These are phyloP conservation scores for Lentinula boryana DNA, from an alignment of 768 basidiomycete species.

Conservation along the genomic window DNA sequence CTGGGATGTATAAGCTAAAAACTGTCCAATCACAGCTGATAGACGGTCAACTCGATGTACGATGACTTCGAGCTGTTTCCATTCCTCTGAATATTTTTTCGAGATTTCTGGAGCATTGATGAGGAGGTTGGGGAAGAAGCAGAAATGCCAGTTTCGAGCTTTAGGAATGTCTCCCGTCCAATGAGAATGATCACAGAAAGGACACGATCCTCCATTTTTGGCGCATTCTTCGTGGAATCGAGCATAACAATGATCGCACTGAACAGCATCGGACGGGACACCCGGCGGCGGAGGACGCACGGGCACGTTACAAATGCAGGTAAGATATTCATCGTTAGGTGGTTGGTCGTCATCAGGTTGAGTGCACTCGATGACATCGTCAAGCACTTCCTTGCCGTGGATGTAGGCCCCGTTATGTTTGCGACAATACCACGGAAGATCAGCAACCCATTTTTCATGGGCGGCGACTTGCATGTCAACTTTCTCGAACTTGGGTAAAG, in stretches of 20 bases:
- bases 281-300: slow-evolving; percentile 79
- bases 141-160: slow-evolving; percentile 79
- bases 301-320: slow-evolving; percentile 74
- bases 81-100: slow-evolving; percentile 72
- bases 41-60: slow-evolving; percentile 76
- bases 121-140: slow-evolving; percentile 68
- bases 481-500: slow-evolving; percentile 66
- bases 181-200: slow-evolving; percentile 88
- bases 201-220: slow-evolving; percentile 85
- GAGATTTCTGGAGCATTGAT: slow-evolving; percentile 72
- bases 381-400: slow-evolving; percentile 59
- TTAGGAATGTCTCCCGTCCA: slow-evolving; percentile 86
- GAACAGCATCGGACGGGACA: slow-evolving; percentile 73
- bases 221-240: slow-evolving; percentile 84
- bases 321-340: slow-evolving; percentile 75
- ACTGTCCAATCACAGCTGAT: slow-evolving; percentile 70
- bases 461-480: slow-evolving; percentile 59
- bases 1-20: slow-evolving; percentile 66
- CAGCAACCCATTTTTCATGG: slow-evolving; percentile 69
- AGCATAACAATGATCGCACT: slow-evolving; percentile 86
- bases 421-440: slow-evolving; percentile 74
- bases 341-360: slow-evolving; percentile 75
- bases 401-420: slow-evolving; percentile 47
- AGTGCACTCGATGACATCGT: slow-evolving; percentile 73
- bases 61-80: slow-evolving; percentile 74